Conservation (phyloP, 306 rosid species). For the Crataegus laevigata region DNA sequence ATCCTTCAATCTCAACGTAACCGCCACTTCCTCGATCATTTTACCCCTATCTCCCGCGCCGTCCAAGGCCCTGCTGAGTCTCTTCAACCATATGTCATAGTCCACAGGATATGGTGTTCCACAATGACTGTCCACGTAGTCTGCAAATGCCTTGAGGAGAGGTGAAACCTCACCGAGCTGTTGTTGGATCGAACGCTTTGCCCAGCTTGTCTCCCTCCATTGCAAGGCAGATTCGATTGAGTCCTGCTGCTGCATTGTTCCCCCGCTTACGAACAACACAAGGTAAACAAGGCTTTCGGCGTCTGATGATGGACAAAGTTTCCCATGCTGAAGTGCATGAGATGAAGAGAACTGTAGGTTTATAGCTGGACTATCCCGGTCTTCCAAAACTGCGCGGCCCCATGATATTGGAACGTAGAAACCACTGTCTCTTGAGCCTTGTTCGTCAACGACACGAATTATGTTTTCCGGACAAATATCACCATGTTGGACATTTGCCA, state of each 20-base stretch:
- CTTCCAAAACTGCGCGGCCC: constrained; percentile 92
- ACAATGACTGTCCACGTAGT: constrained; percentile 87
- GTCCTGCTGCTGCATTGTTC: constrained; percentile 61
- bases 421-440: constrained; percentile 28
- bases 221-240: constrained; percentile 89
- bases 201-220: constrained; percentile 90
- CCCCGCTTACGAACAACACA: constrained; percentile 58
- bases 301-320: constrained; percentile 90
- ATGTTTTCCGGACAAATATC: constrained; percentile 86
- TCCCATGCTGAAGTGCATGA: constrained; percentile 90
- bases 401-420: constrained; percentile 66
- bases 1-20: constrained; percentile 55
- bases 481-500: constrained; percentile 79
- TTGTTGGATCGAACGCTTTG: constrained; percentile 59
- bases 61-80: constrained; percentile 65
- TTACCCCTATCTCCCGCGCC: constrained; percentile 61
- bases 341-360: constrained; percentile 82
- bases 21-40: constrained; percentile 60
- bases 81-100: constrained; percentile 79
- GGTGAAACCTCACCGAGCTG: constrained; percentile 77
- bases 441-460: constrained; percentile 41
- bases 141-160: constrained; percentile 84
- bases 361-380: constrained; percentile 82
- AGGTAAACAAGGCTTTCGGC: constrained; percentile 84
- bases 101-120: constrained; percentile 87